A percentile compares a stretch with the other conserved stretches of the same genome.
Evolutionary conservation across 345 rosid genomes (phyloP).

Genomic region (Eucalyptus albens): DNA sequence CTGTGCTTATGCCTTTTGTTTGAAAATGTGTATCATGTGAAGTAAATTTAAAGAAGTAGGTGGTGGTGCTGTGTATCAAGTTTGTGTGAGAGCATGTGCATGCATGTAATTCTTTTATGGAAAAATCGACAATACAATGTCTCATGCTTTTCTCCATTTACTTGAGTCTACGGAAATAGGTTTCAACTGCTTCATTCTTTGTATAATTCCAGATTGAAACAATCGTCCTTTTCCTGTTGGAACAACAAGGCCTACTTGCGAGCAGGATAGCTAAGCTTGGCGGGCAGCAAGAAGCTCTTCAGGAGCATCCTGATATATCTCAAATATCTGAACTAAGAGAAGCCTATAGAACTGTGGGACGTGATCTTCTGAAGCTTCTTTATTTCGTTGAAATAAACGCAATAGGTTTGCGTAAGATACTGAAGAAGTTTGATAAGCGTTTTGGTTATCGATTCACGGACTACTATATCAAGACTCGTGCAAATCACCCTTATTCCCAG

Average conservation of each 20-base stretch:
- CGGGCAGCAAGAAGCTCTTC: constrained; percentile 56
- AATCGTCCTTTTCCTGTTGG: constrained; percentile 87
- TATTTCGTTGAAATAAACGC: constrained; percentile 86
- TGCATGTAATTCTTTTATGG: background rate
- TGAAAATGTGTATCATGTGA: background rate
- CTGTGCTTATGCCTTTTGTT: background rate
- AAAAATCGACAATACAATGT: background rate
- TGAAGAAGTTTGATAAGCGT: constrained; percentile 95
- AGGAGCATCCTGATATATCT: constrained; percentile 54
- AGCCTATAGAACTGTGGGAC: constrained; percentile 66
- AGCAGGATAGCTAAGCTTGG: constrained; percentile 57
- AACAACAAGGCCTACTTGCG: constrained; percentile 88
- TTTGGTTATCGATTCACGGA: constrained; percentile 89
- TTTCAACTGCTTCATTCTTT: background rate
- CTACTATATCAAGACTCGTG: constrained; percentile 90
- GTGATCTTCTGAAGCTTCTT: constrained; percentile 73
- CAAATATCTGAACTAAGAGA: constrained; percentile 56
- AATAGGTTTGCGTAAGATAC: constrained; percentile 84
- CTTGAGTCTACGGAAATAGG: background rate
- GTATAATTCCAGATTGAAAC: constrained; percentile 70
- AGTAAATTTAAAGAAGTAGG: background rate
- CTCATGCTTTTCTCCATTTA: background rate
- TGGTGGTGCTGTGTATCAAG: background rate
- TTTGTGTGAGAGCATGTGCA: background rate
- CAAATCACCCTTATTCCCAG: constrained; percentile 98